These are phyloP conservation scores for Solanum piurae DNA, from an alignment of 257 asterid genomes.

Conservation along the genomic window DNA sequence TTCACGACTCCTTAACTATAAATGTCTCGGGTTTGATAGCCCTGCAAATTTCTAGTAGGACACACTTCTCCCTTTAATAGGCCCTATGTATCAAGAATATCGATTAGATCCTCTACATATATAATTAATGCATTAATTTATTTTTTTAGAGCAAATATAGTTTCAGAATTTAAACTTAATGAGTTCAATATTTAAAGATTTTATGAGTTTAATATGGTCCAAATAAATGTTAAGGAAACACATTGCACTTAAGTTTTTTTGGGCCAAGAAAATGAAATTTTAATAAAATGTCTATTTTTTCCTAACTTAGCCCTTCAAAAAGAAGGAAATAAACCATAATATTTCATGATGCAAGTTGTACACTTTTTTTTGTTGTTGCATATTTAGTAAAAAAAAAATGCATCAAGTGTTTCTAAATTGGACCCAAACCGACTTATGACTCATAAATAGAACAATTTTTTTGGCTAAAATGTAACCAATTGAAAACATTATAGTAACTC, in stretches of 20 bases:
- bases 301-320: not conserved
- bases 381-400: not conserved
- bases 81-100: not conserved
- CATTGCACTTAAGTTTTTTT: not conserved
- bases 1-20: not conserved
- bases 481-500: not conserved
- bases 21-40: not conserved
- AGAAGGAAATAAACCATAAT: not conserved
- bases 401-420: not conserved
- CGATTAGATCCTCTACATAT: not conserved
- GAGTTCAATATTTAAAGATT: not conserved
- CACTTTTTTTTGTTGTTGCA: not conserved
- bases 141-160: too few species aligned
- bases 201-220: not conserved
- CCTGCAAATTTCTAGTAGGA: not conserved
- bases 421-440: not conserved
- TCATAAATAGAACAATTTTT: not conserved
- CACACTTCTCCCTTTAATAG: not conserved
- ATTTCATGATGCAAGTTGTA: not conserved
- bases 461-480: not conserved
- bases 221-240: not conserved
- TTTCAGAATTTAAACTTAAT: too few species aligned
- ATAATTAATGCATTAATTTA: too few species aligned
- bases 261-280: not conserved
- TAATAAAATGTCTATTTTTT: not conserved